Conservation (phyloP, 148 eudicot species). For the Silene latifolia region DNA sequence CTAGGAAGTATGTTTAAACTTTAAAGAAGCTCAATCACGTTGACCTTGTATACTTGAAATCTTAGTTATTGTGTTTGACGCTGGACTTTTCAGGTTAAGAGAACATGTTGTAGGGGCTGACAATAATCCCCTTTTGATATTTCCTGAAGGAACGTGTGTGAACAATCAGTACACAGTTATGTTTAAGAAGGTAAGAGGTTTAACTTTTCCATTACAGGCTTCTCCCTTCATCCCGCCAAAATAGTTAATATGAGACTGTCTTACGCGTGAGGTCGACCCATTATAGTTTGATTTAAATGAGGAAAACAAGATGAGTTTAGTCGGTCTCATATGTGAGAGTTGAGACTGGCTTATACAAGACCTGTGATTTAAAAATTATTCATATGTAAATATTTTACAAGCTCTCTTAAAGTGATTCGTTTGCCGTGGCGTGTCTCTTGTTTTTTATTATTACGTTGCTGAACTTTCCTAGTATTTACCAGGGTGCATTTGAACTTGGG, state of each 20-base stretch:
- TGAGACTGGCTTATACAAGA: too few relatives aligned
- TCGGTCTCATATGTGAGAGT: neutral
- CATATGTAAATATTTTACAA: neutral
- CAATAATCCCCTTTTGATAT: slow-evolving; percentile 93
- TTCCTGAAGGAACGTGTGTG: slow-evolving; percentile 99
- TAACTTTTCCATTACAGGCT: neutral
- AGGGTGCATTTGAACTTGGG: slow-evolving; percentile 99
- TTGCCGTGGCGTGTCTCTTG: neutral
- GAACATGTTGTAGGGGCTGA: slow-evolving; percentile 89
- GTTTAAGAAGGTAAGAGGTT: slow-evolving; percentile 79
- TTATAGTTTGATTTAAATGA: neutral
- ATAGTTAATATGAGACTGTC: neutral
- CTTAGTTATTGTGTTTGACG: neutral
- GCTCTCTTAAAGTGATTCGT: neutral
- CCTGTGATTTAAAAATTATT: too few relatives aligned
- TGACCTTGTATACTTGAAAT: neutral
- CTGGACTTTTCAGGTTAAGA: slow-evolving; percentile 61
- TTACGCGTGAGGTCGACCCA: neutral
- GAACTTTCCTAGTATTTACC: slow-evolving; percentile 10
- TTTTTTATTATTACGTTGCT: neutral
- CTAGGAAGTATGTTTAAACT: slow-evolving; percentile 63
- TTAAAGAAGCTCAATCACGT: neutral
- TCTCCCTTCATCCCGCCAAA: neutral
- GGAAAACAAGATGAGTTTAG: neutral
- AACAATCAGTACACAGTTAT: slow-evolving; percentile 93